These are phyloP conservation scores for Ceriops decandra DNA, from an alignment of 345 rosid genomes.

Conservation along the genomic window DNA sequence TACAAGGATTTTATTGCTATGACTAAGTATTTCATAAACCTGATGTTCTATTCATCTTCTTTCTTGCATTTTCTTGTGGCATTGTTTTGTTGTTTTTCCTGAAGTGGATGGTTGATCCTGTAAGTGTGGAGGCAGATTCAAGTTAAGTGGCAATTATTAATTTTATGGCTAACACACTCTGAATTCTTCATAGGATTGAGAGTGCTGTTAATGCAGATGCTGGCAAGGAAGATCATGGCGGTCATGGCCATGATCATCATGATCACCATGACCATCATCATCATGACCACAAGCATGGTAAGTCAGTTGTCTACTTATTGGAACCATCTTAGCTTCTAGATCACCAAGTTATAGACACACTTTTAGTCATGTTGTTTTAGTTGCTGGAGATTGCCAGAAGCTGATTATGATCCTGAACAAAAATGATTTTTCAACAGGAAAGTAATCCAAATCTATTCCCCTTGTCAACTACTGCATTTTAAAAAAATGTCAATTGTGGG, in stretches of 20 bases:
- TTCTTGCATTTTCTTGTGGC: background rate
- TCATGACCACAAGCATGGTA: conserved; percentile 74
- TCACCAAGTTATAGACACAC: background rate
- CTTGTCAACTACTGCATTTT: no score
- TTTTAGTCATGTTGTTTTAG: no score
- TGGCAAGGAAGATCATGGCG: conserved; percentile 47
- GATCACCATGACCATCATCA: conserved; percentile 50
- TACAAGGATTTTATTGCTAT: background rate
- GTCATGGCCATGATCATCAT: conserved; percentile 44
- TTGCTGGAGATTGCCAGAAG: no score
- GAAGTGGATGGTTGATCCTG: background rate
- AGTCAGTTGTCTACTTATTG: background rate
- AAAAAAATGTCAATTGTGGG: no score
- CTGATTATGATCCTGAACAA: no score
- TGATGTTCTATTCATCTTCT: conserved; percentile 1
- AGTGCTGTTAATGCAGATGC: conserved; percentile 58
- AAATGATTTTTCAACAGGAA: no score
- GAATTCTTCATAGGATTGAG: conserved; percentile 59
- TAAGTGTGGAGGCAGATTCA: background rate
- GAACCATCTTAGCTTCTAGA: background rate
- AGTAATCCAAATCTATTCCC: no score
- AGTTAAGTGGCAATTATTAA: conserved; percentile 1
- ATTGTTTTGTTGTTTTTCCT: background rate
- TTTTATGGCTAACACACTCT: conserved; percentile 13
- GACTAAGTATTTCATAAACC: background rate